phyloP scores from a whole-genome alignment of 2,329 filamentous ascomycete genomes.

The Ilyonectria sp. region DNA sequence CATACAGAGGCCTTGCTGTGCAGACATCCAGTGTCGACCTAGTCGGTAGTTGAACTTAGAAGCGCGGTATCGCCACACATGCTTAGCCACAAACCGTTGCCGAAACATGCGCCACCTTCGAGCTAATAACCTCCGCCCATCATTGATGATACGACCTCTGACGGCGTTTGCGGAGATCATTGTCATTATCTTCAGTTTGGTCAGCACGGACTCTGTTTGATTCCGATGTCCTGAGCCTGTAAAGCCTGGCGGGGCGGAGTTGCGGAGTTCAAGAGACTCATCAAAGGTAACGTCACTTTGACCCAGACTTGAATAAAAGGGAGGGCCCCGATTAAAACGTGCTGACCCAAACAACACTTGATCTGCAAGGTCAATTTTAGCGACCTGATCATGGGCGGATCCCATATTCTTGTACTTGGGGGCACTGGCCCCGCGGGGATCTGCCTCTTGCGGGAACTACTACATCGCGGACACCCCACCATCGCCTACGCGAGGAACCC shows the following conservation, averaged over 20 bases:
- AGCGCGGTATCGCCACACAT: too few relatives aligned
- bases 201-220: background rate
- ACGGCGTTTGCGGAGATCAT: too few relatives aligned
- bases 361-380: background rate
- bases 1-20: too few relatives aligned
- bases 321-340: background rate
- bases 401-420: slow-evolving; percentile 49
- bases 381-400: background rate
- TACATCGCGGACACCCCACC: slow-evolving; percentile 46
- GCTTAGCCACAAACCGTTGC: too few relatives aligned
- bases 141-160: too few relatives aligned
- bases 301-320: background rate
- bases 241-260: background rate
- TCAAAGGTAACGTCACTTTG: background rate
- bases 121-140: too few relatives aligned
- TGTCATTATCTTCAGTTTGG: background rate
- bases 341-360: background rate
- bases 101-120: too few relatives aligned
- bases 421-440: slow-evolving; percentile 52
- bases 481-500: slow-evolving; percentile 38
- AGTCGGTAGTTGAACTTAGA: too few relatives aligned
- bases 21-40: too few relatives aligned
- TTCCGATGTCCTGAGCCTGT: background rate
- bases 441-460: slow-evolving; percentile 49
- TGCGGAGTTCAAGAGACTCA: slow-evolving; percentile 11